Evolutionary conservation across 768 basidiomycete species (phyloP).

Genomic region (Suillus subaureus): DNA sequence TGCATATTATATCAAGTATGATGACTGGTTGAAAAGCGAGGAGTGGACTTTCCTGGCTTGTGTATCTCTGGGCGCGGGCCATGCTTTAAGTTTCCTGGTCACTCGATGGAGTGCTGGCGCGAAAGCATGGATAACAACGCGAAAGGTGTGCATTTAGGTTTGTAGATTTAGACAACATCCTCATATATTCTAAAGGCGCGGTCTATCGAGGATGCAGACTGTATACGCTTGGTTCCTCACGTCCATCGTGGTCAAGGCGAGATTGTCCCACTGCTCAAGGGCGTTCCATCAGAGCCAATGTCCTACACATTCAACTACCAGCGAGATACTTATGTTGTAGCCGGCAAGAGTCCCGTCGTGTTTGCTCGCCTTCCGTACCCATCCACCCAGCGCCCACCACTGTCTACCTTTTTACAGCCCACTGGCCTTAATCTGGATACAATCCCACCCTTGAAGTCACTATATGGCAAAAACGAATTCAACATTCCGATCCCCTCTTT

Average conservation of each 20-base stretch:
- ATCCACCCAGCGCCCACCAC: slow-evolving; percentile 65
- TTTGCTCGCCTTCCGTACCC: slow-evolving; percentile 91
- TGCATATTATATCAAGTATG: slow-evolving; percentile 90
- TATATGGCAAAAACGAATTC: slow-evolving; percentile 95
- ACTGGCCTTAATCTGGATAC: slow-evolving; percentile 53
- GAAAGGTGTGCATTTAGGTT: slow-evolving; percentile 49
- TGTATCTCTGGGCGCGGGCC: slow-evolving; percentile 79
- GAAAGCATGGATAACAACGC: slow-evolving; percentile 78
- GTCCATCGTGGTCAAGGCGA: slow-evolving; percentile 87
- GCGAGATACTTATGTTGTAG: slow-evolving; percentile 85
- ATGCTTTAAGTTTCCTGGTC: slow-evolving; percentile 89
- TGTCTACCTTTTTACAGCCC: slow-evolving; percentile 64
- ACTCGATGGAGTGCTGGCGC: slow-evolving; percentile 89
- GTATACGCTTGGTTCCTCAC: slow-evolving; percentile 79
- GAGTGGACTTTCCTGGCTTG: slow-evolving; percentile 98
- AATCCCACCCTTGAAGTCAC: slow-evolving; percentile 52
- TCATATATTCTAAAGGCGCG: slow-evolving; percentile 44
- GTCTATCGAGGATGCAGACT: slow-evolving; percentile 72
- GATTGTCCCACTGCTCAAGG: slow-evolving; percentile 77
- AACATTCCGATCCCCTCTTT: slow-evolving; percentile 97
- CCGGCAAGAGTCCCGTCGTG: slow-evolving; percentile 52
- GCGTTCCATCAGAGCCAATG: slow-evolving; percentile 51
- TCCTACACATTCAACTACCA: slow-evolving; percentile 93
- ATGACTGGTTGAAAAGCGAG: slow-evolving; percentile 87
- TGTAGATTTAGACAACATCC: not conserved